Evolutionary conservation across 129 eudicot species (phyloP).

Genomic region (Flaveria ramosissima): DNA sequence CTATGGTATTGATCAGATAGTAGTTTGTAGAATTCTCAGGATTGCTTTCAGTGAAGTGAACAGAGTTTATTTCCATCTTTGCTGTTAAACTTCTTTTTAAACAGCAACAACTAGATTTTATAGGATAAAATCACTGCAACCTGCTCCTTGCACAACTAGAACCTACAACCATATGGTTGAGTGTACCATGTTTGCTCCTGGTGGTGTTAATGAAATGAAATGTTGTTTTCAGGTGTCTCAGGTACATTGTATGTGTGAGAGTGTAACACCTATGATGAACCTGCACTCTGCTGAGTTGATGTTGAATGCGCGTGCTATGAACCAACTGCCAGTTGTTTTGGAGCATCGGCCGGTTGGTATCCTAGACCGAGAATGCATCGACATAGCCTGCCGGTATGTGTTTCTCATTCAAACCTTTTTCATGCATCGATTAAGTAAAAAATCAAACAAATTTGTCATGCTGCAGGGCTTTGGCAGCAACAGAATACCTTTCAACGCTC

Average conservation of each 20-base stretch:
- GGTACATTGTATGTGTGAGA: conserved; percentile 51
- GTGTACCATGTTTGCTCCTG: too few relatives aligned
- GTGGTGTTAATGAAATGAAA: too few relatives aligned
- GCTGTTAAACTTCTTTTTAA: too few relatives aligned
- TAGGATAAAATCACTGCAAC: too few relatives aligned
- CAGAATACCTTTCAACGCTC: conserved; percentile 38
- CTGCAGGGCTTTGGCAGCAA: conserved; percentile 58
- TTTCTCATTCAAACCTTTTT: conserved; percentile 9
- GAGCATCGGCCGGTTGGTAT: conserved; percentile 71
- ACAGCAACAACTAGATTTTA: too few relatives aligned
- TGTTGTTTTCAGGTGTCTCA: conserved; percentile 49
- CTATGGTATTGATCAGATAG: too few relatives aligned
- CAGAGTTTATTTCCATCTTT: too few relatives aligned
- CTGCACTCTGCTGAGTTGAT: conserved; percentile 57
- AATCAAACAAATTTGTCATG: conserved; percentile 2
- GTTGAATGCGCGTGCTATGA: conserved; percentile 53
- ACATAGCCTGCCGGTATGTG: conserved; percentile 66
- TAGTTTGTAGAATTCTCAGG: too few relatives aligned
- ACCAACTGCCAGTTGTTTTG: conserved; percentile 66
- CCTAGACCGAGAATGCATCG: conserved; percentile 76
- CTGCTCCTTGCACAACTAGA: too few relatives aligned
- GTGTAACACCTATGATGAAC: conserved; percentile 67
- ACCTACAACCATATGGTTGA: too few relatives aligned
- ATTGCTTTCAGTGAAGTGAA: too few relatives aligned
- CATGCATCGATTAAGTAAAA: background rate